A percentile compares a stretch with the other conserved stretches of the same genome.
Evolutionary conservation across 352 stramenopile genomes (phyloP).

Genomic region (Phytophthora aleatoria): DNA sequence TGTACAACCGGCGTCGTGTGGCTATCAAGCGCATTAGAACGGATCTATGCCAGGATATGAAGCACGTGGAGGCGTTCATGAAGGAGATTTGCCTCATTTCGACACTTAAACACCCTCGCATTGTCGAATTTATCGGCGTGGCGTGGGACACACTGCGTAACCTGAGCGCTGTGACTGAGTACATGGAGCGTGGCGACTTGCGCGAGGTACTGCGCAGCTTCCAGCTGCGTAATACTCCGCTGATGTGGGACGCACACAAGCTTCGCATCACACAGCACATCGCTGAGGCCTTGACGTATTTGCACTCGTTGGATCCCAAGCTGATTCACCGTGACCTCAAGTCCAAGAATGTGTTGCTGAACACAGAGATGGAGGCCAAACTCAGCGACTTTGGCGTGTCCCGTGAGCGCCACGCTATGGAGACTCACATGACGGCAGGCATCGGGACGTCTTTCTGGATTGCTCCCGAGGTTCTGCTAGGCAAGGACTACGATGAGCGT

Average conservation of each 20-base stretch:
- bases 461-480: conserved; percentile 64
- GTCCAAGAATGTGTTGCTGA: conserved; percentile 76
- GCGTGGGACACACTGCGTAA: conserved; percentile 67
- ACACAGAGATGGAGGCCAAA: conserved; percentile 66
- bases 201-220: conserved; percentile 60
- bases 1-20: conserved; percentile 62
- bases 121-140: conserved; percentile 74
- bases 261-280: conserved; percentile 59
- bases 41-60: conserved; percentile 53
- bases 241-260: conserved; percentile 64
- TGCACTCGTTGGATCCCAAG: conserved; percentile 70
- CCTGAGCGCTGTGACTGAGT: conserved; percentile 65
- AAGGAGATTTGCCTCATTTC: conserved; percentile 72
- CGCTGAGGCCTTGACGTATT: conserved; percentile 59
- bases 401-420: conserved; percentile 55
- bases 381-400: conserved; percentile 84
- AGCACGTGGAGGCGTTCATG: conserved; percentile 66
- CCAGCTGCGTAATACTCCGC: conserved; percentile 43
- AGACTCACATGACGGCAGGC: conserved; percentile 72
- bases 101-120: conserved; percentile 57
- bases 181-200: conserved; percentile 75
- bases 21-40: conserved; percentile 71
- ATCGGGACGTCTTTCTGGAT: conserved; percentile 81
- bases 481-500: conserved; percentile 59
- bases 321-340: conserved; percentile 82